Evolutionary conservation across 2,329 filamentous ascomycete genomes (phyloP), one percentile per base, ranked within the genome.

Genomic region (Emmonsiellopsis sp.): DNA sequence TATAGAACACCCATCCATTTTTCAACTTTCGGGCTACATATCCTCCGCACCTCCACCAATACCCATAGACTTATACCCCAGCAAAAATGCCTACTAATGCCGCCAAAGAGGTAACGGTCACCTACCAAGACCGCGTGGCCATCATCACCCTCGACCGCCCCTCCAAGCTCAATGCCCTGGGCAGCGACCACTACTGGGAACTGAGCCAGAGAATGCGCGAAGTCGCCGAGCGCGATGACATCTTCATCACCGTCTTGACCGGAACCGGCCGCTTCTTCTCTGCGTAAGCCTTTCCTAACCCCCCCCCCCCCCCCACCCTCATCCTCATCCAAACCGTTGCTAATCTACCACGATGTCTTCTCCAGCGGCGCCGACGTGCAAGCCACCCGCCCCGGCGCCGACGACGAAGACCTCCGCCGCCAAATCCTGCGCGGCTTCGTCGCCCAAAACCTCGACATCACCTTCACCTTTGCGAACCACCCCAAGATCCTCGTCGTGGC

Each of bases 401-500:
- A 70, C 11, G 57, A 58, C 52, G 71, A 76, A 53, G 71, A 73
- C 55, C 65, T 63, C 13, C 75, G 77, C 57, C 73, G 74, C n/a
- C 76, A 82, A 60, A 84, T 83, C 74, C 80, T 94, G 37, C 77
- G 79, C 50, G 75, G 68, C 65, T 95, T 97, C 71, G 86, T 88
- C 9, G 77, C 85, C 60, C 86, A 87, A 77, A 97, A 97, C 77
- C 81, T 96, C 53, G 87, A 95, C 77, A 81, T 88, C 63, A 93
- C 91, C 2, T 85, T 88, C 62, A 85, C 89, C 62, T 95, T 97
- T 75, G 91, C 93, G 76, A 85, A 84, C 11, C 93, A 97, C 73
- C 88, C 90, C 62, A 96, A 97, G 74, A 87, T 97, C 71, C 86
- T 97, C 27, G 81, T 97, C 56, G 85, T 85, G 0, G 93, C 88